These are phyloP conservation scores for Pinus tabuliformis DNA, from an alignment of 75 land plant genomes.

Conservation along the genomic window DNA sequence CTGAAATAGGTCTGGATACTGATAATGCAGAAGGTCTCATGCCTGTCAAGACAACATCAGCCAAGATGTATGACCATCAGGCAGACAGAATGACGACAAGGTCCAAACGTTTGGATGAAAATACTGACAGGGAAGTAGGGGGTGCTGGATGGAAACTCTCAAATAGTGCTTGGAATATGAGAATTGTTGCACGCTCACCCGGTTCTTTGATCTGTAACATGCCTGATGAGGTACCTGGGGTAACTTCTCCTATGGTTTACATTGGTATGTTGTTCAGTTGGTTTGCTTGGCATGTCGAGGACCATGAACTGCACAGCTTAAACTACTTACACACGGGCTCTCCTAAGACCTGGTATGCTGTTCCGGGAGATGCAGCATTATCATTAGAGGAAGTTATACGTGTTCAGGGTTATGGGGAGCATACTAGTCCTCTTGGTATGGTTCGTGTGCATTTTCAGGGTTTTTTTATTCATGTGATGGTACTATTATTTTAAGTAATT, in stretches of 20 bases:
- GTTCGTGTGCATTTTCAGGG: conserved; percentile 3
- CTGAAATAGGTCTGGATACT: neutral
- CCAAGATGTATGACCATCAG: conserved; percentile 6
- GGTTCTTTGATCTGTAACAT: conserved; percentile 91
- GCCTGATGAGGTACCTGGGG: conserved; percentile 99
- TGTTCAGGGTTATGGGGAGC: conserved; percentile 51
- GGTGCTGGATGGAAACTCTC: conserved; percentile 78
- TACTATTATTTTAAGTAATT: neutral
- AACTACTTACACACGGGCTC: conserved; percentile 79
- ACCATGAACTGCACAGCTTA: conserved; percentile 98
- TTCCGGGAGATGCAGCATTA: conserved; percentile 75
- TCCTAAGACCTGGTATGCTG: conserved; percentile 92
- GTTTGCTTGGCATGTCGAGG: conserved; percentile 99
- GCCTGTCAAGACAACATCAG: neutral
- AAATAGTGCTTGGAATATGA: conserved; percentile 94
- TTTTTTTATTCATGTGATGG: neutral
- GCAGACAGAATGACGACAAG: neutral
- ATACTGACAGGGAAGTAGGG: conserved; percentile 35
- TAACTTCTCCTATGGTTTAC: conserved; percentile 98
- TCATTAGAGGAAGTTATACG: conserved; percentile 72
- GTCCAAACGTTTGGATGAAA: neutral
- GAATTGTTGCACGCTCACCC: conserved; percentile 81
- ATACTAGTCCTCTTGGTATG: conserved; percentile 48
- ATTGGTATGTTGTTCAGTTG: conserved; percentile 99
- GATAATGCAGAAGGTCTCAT: conserved; percentile 9